phyloP scores from a whole-genome alignment of 495 filamentous ascomycete genomes.

The Neurospora tetrasperma region DNA sequence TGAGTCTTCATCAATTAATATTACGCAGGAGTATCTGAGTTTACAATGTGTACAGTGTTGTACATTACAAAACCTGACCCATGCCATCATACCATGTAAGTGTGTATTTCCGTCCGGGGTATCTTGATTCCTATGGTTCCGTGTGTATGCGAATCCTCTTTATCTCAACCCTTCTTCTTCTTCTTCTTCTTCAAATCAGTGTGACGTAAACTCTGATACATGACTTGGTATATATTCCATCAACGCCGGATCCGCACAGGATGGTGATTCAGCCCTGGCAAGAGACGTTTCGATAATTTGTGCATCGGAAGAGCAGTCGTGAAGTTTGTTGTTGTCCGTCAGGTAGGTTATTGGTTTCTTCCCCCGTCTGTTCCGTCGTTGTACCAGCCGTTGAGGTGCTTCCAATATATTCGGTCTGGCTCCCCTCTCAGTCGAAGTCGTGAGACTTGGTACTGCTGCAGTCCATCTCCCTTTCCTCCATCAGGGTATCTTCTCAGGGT shows the following conservation, averaged over 20 bases:
- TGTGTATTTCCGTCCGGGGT: background rate
- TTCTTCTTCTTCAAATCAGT: background rate
- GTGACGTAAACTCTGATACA: background rate
- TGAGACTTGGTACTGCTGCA: background rate
- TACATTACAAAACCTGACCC: background rate
- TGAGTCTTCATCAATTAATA: background rate
- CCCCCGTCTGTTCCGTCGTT: background rate
- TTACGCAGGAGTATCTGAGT: background rate
- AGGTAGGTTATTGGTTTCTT: background rate
- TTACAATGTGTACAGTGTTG: background rate
- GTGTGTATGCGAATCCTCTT: background rate
- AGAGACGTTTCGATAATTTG: background rate
- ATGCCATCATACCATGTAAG: background rate
- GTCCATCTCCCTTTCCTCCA: background rate
- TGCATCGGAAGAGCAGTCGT: background rate
- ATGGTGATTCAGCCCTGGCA: no score
- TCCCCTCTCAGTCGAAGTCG: background rate
- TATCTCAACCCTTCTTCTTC: background rate
- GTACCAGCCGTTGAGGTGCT: background rate
- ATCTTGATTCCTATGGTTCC: background rate
- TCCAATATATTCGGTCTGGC: background rate
- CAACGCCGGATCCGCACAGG: background rate
- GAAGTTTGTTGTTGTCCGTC: background rate
- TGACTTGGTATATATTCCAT: background rate
- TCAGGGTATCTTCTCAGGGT: background rate